Conservation (phyloP, 495 filamentous ascomycete genomes). For the Eremomyces bilateralis region DNA sequence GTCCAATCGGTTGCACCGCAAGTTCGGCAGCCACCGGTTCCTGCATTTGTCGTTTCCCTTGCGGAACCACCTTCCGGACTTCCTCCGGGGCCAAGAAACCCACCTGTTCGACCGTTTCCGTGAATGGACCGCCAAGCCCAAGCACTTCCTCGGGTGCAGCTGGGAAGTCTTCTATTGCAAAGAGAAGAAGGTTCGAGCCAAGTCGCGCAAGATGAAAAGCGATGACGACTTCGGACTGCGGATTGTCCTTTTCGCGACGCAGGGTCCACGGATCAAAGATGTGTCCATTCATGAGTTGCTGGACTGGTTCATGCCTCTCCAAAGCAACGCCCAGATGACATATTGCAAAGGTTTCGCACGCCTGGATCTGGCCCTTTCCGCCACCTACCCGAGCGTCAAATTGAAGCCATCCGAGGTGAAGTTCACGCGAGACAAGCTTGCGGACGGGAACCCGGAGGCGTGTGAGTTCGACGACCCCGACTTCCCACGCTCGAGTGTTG, state of each 20-base stretch:
- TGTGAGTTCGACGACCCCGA: slow-evolving; percentile 11
- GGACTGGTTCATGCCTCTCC: slow-evolving; percentile 17
- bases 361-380: slow-evolving; percentile 16
- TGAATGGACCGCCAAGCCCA: too few relatives aligned
- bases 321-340: slow-evolving; percentile 10
- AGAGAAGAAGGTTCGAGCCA: too few relatives aligned
- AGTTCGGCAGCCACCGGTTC: too few relatives aligned
- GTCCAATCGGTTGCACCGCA: too few relatives aligned
- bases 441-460: slow-evolving; percentile 12
- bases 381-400: slow-evolving; percentile 8
- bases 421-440: slow-evolving; percentile 6
- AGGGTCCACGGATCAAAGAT: slow-evolving; percentile 4
- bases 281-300: slow-evolving; percentile 7
- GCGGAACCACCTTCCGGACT: too few relatives aligned
- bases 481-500: slow-evolving; percentile 3
- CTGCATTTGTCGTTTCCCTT: too few relatives aligned
- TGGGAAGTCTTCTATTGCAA: too few relatives aligned
- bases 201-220: too few relatives aligned
- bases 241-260: slow-evolving; percentile 11
- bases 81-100: too few relatives aligned
- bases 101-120: too few relatives aligned
- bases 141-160: too few relatives aligned
- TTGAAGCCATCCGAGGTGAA: slow-evolving; percentile 14
- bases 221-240: slow-evolving; percentile 4
- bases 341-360: slow-evolving; percentile 18